phyloP scores from a whole-genome alignment of 2,329 filamentous ascomycete genomes.

The Trichoderma breve region DNA sequence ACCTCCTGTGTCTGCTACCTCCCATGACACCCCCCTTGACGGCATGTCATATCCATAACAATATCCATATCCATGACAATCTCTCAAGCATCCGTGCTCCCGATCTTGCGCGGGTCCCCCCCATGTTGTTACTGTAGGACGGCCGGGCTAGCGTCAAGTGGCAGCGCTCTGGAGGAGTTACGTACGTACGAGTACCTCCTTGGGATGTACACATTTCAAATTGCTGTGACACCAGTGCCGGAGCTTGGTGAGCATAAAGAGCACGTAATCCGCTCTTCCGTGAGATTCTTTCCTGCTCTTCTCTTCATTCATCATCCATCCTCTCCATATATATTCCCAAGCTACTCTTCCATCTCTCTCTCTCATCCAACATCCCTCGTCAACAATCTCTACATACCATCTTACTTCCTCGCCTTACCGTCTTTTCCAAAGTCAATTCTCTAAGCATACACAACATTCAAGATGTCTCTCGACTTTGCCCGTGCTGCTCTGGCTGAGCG shows the following conservation, averaged over 20 bases:
- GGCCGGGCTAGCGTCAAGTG: slow-evolving; percentile 4
- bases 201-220: not conserved
- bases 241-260: slow-evolving; percentile 28
- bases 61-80: not conserved
- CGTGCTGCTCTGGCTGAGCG: slow-evolving; percentile 19
- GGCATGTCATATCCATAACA: not conserved
- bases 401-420: not conserved
- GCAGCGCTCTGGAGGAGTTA: slow-evolving; percentile 7
- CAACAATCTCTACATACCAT: not conserved
- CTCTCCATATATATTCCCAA: not conserved
- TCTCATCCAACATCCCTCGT: not conserved
- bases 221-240: slow-evolving; percentile 11
- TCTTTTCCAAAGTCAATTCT: not conserved
- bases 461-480: slow-evolving; percentile 21
- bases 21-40: not conserved
- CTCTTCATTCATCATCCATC: slow-evolving; percentile 6
- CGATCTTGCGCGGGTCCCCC: slow-evolving; percentile 18
- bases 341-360: not conserved
- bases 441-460: not conserved
- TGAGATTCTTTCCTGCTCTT: not conserved
- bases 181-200: not conserved
- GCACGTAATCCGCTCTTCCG: slow-evolving; percentile 27
- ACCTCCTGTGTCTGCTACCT: slow-evolving; percentile 2
- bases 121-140: not conserved
- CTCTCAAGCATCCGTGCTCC: slow-evolving; percentile 6